Percentiles rank a stretch among this genome's conserved stretches.
Conservation (phyloP, 768 basidiomycete species). For the Tricholoma furcatifolium region DNA sequence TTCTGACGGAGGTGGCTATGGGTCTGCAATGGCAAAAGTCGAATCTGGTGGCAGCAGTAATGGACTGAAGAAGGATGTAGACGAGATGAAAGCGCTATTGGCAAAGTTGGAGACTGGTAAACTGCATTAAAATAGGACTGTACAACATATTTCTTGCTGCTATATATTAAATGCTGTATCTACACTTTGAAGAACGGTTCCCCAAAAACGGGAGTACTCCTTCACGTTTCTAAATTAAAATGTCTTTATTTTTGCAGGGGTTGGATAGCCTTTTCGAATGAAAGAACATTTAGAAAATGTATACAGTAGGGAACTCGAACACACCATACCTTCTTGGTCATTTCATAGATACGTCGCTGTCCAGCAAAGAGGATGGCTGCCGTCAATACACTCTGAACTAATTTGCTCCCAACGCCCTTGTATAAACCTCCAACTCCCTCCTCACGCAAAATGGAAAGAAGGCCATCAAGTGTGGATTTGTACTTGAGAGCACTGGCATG, state of each 20-base stretch:
- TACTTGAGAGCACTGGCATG: slow-evolving; percentile 67
- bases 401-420: slow-evolving; percentile 84
- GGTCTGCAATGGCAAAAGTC: slow-evolving; percentile 22
- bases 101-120: slow-evolving; percentile 32
- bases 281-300: background rate
- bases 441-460: slow-evolving; percentile 73
- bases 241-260: slow-evolving; percentile 14
- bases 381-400: slow-evolving; percentile 88
- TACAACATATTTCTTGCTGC: background rate
- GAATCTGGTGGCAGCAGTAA: slow-evolving; percentile 48
- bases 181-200: too few species aligned
- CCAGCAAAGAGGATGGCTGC: slow-evolving; percentile 92
- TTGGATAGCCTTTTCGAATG: slow-evolving; percentile 13
- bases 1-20: slow-evolving; percentile 52
- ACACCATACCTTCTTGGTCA: slow-evolving; percentile 51
- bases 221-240: too few species aligned
- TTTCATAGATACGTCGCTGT: slow-evolving; percentile 78
- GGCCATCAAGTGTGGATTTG: slow-evolving; percentile 71
- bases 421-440: slow-evolving; percentile 87
- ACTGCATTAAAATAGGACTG: background rate
- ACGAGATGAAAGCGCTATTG: slow-evolving; percentile 65
- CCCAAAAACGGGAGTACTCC: too few species aligned
- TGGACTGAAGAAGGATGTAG: slow-evolving; percentile 67
- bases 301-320: background rate
- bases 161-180: background rate